Evolutionary conservation across 129 eudicot species (phyloP).

Genomic region (Pulicaria dysenterica): DNA sequence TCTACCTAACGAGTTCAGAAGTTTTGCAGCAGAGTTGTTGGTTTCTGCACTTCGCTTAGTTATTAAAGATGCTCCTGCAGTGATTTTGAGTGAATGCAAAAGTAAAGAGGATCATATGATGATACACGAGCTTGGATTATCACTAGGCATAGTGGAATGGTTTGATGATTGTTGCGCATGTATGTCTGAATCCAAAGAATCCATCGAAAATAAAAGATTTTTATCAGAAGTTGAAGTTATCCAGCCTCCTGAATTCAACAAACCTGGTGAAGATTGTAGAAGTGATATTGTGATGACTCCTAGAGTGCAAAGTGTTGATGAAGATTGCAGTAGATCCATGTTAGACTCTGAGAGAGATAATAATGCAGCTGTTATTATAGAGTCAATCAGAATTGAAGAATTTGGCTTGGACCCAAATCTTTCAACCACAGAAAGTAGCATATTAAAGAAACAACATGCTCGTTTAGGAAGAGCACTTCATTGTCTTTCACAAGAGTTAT

Average conservation of each 20-base stretch:
- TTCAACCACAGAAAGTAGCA: conserved; percentile 48
- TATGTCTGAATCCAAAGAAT: conserved; percentile 29
- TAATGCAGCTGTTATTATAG: conserved; percentile 54
- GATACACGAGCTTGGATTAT: conserved; percentile 80
- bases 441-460: conserved; percentile 92
- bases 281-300: conserved; percentile 19
- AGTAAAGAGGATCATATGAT: conserved; percentile 57
- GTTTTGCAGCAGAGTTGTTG: conserved; percentile 75
- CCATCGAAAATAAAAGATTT: conserved; percentile 26
- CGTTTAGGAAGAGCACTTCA: conserved; percentile 97
- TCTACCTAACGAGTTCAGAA: conserved; percentile 67
- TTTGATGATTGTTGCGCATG: conserved; percentile 48
- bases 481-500: conserved; percentile 93
- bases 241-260: conserved; percentile 29
- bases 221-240: conserved; percentile 14
- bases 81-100: conserved; percentile 64
- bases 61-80: conserved; percentile 54
- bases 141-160: conserved; percentile 85
- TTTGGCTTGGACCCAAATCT: conserved; percentile 74
- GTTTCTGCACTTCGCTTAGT: conserved; percentile 57
- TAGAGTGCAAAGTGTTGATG: conserved; percentile 26
- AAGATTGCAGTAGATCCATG: conserved; percentile 18
- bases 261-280: conserved; percentile 20
- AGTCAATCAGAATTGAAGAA: conserved; percentile 82
- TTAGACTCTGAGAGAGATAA: conserved; percentile 31